phyloP scores from a whole-genome alignment of 2,329 filamentous ascomycete genomes.

The Amauroascus niger region DNA sequence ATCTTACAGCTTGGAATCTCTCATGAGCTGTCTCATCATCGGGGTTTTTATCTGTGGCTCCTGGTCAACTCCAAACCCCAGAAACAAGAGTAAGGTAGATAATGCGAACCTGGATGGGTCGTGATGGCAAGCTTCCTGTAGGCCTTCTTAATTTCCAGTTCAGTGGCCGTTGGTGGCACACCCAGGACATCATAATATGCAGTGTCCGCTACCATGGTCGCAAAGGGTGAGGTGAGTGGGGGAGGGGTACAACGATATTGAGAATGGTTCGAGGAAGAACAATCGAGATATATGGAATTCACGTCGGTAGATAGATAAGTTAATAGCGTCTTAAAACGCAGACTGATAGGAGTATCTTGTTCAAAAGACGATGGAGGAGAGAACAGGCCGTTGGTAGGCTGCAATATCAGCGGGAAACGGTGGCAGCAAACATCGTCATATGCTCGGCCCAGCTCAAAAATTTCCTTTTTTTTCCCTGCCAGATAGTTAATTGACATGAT shows the following conservation, averaged over 20 bases:
- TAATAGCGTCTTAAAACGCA: not conserved
- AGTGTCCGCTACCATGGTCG: conserved; percentile 72
- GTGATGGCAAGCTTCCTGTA: conserved; percentile 91
- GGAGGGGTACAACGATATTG: not conserved
- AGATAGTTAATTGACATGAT: too few relatives aligned
- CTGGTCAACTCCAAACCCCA: conserved; percentile 15
- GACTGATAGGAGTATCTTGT: not conserved
- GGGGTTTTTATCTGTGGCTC: conserved; percentile 77
- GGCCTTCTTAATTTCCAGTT: conserved; percentile 93
- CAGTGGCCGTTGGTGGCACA: conserved; percentile 73
- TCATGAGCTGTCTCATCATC: conserved; percentile 87
- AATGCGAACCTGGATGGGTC: conserved; percentile 77
- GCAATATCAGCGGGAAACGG: not conserved
- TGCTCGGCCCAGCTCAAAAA: conserved; percentile 5
- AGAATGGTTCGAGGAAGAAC: too few relatives aligned
- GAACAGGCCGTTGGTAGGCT: not conserved
- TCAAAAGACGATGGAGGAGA: not conserved
- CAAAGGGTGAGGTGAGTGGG: not conserved
- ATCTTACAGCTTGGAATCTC: conserved; percentile 75
- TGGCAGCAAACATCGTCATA: conserved; percentile 4
- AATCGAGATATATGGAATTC: too few relatives aligned
- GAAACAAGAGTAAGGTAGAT: conserved; percentile 15
- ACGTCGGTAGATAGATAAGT: too few relatives aligned
- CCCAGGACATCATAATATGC: conserved; percentile 80
- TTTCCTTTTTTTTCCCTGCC: not conserved